Percentiles rank a stretch among this genome's conserved stretches.
phyloP scores from a whole-genome alignment of 2,329 filamentous ascomycete genomes.

The Diaporthe batatas region DNA sequence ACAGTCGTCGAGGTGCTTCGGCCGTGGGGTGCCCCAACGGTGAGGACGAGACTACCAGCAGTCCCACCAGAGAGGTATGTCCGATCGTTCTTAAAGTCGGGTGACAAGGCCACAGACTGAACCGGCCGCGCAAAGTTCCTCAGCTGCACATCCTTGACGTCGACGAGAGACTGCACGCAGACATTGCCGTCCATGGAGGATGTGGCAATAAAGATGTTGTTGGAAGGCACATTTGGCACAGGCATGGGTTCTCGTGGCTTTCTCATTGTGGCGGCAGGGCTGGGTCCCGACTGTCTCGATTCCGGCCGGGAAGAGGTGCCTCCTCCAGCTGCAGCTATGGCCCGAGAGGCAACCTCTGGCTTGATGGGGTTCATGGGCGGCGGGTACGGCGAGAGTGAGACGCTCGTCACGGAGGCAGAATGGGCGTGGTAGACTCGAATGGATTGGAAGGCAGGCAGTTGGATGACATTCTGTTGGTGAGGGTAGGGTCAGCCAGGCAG shows the following conservation, averaged over 20 bases:
- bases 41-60: constrained; percentile 89
- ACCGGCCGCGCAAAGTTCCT: constrained; percentile 95
- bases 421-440: constrained; percentile 93
- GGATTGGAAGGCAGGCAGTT: constrained; percentile 83
- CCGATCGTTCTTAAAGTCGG: constrained; percentile 90
- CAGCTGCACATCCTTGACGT: constrained; percentile 89
- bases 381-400: constrained; percentile 91
- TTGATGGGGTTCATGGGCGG: constrained; percentile 62
- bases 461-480: constrained; percentile 79
- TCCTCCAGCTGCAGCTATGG: constrained; percentile 53
- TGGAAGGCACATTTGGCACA: constrained; percentile 82
- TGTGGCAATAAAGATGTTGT: constrained; percentile 92
- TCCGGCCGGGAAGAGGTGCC: constrained; percentile 51
- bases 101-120: constrained; percentile 92
- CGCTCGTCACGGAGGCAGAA: constrained; percentile 87
- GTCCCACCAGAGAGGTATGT: constrained; percentile 92
- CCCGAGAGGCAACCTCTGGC: constrained; percentile 56
- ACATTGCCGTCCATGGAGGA: constrained; percentile 97
- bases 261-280: constrained; percentile 62
- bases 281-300: constrained; percentile 56
- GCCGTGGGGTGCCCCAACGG: constrained; percentile 82
- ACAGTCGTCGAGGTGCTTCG: constrained; percentile 90
- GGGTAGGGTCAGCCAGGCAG: constrained; percentile 47
- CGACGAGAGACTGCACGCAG: constrained; percentile 88
- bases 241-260: constrained; percentile 64